Evolutionary conservation across 2,329 filamentous ascomycete genomes (phyloP).

Genomic region (Rugonectria rugulosa): DNA sequence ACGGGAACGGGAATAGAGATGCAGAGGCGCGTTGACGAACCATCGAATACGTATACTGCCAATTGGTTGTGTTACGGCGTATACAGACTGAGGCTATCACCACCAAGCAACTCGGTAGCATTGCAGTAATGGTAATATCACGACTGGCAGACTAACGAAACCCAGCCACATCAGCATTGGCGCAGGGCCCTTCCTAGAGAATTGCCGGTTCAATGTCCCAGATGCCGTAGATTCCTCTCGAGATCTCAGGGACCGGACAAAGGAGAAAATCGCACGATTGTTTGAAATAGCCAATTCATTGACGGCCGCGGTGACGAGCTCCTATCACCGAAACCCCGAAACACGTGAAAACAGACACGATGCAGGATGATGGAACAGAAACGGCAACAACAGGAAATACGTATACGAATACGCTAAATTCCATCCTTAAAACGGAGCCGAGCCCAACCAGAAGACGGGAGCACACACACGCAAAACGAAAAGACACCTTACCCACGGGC

Average conservation of each 20-base stretch:
- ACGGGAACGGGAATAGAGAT: not conserved
- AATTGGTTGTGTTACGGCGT: too few relatives aligned
- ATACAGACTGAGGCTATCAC: too few relatives aligned
- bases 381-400: not conserved
- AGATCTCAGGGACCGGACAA: not conserved
- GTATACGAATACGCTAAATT: slow-evolving; percentile 23
- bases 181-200: too few relatives aligned
- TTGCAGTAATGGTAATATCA: too few relatives aligned
- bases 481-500: slow-evolving; percentile 31
- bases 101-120: too few relatives aligned
- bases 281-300: slow-evolving; percentile 7
- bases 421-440: slow-evolving; percentile 7
- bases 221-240: not conserved
- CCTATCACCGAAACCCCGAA: too few relatives aligned
- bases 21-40: not conserved
- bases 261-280: slow-evolving; percentile 14
- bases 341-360: too few relatives aligned
- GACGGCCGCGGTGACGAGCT: too few relatives aligned
- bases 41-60: too few relatives aligned
- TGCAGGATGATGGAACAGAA: slow-evolving; percentile 14
- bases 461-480: not conserved
- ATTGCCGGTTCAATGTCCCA: not conserved
- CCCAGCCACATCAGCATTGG: too few relatives aligned
- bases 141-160: too few relatives aligned
- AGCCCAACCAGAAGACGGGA: not conserved